Conservation (phyloP, 257 asterid genomes). For the Handroanthus guayacan region DNA sequence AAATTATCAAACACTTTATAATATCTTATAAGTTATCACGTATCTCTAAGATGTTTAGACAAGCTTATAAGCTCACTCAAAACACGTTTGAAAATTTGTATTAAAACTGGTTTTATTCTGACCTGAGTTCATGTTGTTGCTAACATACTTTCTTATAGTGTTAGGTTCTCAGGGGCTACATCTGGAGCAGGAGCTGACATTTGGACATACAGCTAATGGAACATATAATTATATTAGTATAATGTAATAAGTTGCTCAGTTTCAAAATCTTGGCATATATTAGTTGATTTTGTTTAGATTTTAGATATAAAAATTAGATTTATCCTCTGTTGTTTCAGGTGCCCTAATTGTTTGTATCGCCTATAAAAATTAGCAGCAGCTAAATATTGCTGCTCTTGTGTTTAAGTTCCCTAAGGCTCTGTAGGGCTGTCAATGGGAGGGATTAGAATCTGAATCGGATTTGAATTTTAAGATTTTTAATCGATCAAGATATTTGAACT, state of each 20-base stretch:
- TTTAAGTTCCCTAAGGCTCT: no score
- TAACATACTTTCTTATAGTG: background rate
- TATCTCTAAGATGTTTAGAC: no score
- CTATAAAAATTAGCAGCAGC: background rate
- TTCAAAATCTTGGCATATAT: background rate
- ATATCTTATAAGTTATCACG: no score
- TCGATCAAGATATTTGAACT: no score
- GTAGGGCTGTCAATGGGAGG: no score
- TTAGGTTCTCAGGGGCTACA: background rate
- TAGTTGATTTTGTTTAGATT: background rate
- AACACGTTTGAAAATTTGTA: background rate
- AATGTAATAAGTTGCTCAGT: background rate
- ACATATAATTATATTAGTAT: background rate
- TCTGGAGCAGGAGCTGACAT: background rate
- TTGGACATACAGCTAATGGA: background rate
- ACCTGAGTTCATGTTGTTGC: background rate
- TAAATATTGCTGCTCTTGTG: background rate
- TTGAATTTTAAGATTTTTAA: no score
- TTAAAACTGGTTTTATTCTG: background rate
- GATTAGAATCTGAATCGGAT: no score
- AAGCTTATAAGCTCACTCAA: no score
- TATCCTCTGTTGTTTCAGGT: background rate
- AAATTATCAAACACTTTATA: no score
- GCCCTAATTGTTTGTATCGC: background rate
- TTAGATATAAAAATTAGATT: background rate